A percentile compares a stretch with the other conserved stretches of the same genome.
These are phyloP conservation scores for Sarocladiaceae sp. DNA, from an alignment of 2,329 filamentous ascomycete genomes.

Conservation along the genomic window DNA sequence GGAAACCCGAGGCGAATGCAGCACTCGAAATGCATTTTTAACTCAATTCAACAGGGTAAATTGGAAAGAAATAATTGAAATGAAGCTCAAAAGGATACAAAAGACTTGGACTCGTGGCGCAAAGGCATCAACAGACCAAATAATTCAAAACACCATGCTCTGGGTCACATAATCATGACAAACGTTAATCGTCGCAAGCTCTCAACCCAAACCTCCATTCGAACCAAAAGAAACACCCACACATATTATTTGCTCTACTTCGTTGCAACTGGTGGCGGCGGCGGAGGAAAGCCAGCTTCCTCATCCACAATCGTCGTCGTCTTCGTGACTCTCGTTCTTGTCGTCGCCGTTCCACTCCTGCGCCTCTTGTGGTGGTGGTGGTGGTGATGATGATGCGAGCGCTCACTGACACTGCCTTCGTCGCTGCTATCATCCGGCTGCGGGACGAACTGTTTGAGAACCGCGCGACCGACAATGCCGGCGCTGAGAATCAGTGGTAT, in stretches of 20 bases:
- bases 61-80: too few species aligned
- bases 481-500: slow-evolving; percentile 27
- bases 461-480: slow-evolving; percentile 18
- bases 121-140: too few species aligned
- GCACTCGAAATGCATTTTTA: too few species aligned
- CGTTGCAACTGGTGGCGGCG: neutral
- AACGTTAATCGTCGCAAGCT: slow-evolving; percentile 1
- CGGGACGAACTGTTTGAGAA: slow-evolving; percentile 1
- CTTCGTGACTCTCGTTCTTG: slow-evolving; percentile 2
- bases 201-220: neutral
- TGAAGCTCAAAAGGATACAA: too few species aligned
- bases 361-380: slow-evolving; percentile 3
- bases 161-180: neutral
- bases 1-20: too few species aligned
- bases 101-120: too few species aligned
- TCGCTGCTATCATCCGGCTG: slow-evolving; percentile 3
- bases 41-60: too few species aligned
- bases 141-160: too few species aligned
- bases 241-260: neutral
- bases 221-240: too few species aligned
- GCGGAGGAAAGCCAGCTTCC: neutral
- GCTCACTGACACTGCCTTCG: neutral
- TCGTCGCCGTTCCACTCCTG: neutral
- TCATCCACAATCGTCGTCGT: neutral
- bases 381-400: slow-evolving; percentile 4